These are phyloP conservation scores for Naegleria lovaniensis DNA, from an alignment of 208 protist genomes.

Conservation along the genomic window DNA sequence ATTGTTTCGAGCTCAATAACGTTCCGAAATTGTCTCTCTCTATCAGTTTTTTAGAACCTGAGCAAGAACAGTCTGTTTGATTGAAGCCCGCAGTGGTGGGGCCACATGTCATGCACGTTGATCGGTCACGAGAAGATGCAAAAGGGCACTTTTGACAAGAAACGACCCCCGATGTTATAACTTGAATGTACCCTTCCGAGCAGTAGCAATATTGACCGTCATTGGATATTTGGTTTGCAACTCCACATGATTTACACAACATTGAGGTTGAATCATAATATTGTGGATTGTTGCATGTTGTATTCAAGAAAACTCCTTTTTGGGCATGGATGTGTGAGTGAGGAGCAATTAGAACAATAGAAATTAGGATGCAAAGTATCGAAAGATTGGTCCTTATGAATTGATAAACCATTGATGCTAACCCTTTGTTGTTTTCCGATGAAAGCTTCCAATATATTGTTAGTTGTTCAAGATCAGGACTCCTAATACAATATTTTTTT, in stretches of 20 bases:
- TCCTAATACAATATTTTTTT: no score
- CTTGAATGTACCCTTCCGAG: background rate
- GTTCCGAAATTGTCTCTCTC: background rate
- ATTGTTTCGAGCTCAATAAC: background rate
- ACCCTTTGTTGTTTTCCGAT: no score
- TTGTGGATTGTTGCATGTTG: background rate
- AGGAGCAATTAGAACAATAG: no score
- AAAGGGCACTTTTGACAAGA: background rate
- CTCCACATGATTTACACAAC: background rate
- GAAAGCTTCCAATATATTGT: no score
- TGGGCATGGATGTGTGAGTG: no score
- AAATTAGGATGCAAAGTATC: no score
- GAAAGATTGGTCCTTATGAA: no score
- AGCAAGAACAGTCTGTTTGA: background rate
- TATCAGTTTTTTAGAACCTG: background rate
- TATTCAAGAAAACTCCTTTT: no score
- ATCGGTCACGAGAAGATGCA: background rate
- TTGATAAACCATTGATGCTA: no score
- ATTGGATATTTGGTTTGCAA: background rate
- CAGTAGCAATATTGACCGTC: background rate
- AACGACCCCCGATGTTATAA: background rate
- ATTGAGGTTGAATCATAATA: conserved; percentile 8
- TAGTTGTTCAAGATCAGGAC: no score
- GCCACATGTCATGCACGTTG: background rate
- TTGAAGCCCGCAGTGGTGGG: background rate